phyloP scores from a whole-genome alignment of 495 filamentous ascomycete species.

The Tuber calosporum region DNA sequence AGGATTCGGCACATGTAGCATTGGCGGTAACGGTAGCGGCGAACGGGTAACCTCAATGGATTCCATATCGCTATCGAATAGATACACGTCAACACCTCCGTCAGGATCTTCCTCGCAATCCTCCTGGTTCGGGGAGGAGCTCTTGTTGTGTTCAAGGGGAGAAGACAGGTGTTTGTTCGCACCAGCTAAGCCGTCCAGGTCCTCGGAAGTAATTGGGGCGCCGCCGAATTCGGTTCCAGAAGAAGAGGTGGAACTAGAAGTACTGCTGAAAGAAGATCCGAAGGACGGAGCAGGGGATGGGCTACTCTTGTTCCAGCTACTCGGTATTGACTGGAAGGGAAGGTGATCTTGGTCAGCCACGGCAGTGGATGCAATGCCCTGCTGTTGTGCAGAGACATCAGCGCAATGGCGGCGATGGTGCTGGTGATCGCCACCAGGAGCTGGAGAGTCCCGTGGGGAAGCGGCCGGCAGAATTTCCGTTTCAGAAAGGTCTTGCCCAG shows the following conservation, averaged over 20 bases:
- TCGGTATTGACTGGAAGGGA: conserved; percentile 33
- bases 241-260: conserved; percentile 28
- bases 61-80: conserved; percentile 23
- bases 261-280: conserved; percentile 20
- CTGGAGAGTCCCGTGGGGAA: conserved; percentile 28
- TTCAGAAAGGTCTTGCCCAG: conserved; percentile 7
- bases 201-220: conserved; percentile 27
- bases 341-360: conserved; percentile 34
- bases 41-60: conserved; percentile 32
- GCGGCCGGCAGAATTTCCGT: conserved; percentile 5
- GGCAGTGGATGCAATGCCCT: conserved; percentile 34
- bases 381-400: conserved; percentile 32
- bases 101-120: conserved; percentile 31
- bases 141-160: conserved; percentile 16
- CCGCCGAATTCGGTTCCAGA: conserved; percentile 31
- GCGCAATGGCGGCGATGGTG: not conserved
- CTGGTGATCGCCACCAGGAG: conserved; percentile 32
- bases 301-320: conserved; percentile 31
- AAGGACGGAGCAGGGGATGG: conserved; percentile 23
- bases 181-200: conserved; percentile 18
- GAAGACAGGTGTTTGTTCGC: conserved; percentile 29
- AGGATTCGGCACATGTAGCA: conserved; percentile 1
- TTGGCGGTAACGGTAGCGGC: conserved; percentile 23
- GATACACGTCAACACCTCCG: conserved; percentile 30
- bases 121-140: conserved; percentile 22